A percentile compares a stretch with the other conserved stretches of the same genome.
These are phyloP conservation scores for Botrytis deweyae DNA, from an alignment of 2,329 filamentous ascomycete genomes.

Conservation along the genomic window DNA sequence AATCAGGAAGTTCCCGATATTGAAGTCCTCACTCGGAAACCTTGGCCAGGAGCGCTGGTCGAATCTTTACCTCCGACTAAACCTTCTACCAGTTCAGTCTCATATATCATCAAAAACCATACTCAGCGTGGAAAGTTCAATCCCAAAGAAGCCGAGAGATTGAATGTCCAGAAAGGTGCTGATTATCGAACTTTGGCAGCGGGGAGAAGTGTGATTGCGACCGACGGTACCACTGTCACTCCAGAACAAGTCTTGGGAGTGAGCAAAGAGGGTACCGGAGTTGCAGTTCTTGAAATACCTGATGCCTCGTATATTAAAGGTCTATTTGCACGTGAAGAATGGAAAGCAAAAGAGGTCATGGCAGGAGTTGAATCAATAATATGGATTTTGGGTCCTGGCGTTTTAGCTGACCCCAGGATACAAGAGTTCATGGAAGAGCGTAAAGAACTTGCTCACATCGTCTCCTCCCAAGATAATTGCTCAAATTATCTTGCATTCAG, in stretches of 20 bases:
- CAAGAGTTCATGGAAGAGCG: constrained; percentile 67
- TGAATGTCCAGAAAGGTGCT: constrained; percentile 61
- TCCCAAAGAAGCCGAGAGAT: constrained; percentile 57
- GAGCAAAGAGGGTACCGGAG: constrained; percentile 64
- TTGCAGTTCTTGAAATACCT: constrained; percentile 80
- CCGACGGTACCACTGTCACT: constrained; percentile 68
- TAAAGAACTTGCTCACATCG: constrained; percentile 65
- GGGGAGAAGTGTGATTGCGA: constrained; percentile 62
- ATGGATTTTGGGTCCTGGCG: constrained; percentile 75
- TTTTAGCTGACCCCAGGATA: constrained; percentile 63
- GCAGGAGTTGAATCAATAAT: constrained; percentile 65
- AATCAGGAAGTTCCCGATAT: constrained; percentile 56
- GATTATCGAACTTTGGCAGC: constrained; percentile 60
- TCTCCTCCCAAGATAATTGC: constrained; percentile 72
- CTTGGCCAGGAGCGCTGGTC: constrained; percentile 73
- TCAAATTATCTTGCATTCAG: constrained; percentile 73
- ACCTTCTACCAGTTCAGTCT: constrained; percentile 68
- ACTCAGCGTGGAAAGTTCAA: constrained; percentile 80
- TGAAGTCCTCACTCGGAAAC: constrained; percentile 69
- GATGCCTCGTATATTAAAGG: constrained; percentile 66
- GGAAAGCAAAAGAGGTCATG: constrained; percentile 64
- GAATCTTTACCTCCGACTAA: constrained; percentile 65
- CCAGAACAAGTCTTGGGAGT: constrained; percentile 83
- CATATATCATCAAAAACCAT: constrained; percentile 80
- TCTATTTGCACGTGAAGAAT: constrained; percentile 71